phyloP scores from a whole-genome alignment of 1,284 basidiomycete genomes.

The Macrocystidia cucumis region DNA sequence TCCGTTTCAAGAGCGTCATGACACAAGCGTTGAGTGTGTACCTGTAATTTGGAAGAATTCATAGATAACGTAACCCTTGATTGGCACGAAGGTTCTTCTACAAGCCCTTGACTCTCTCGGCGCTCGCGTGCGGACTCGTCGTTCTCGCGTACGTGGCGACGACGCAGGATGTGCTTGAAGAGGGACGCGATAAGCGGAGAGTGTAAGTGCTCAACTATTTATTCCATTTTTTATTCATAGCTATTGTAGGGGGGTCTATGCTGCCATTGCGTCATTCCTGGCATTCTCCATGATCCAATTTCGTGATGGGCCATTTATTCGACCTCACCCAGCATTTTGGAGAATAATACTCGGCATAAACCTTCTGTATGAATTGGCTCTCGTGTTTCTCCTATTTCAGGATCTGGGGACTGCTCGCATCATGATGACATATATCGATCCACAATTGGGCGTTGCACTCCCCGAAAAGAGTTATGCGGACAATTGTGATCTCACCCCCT shows the following conservation, averaged over 20 bases:
- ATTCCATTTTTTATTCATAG: conserved; percentile 6
- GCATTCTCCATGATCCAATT: conserved; percentile 81
- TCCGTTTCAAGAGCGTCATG: conserved; percentile 75
- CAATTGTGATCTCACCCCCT: conserved; percentile 58
- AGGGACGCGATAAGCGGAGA: conserved; percentile 71
- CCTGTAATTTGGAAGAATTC: conserved; percentile 3
- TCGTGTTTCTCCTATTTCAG: conserved; percentile 80
- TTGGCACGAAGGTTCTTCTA: conserved; percentile 63
- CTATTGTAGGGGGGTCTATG: conserved; percentile 55
- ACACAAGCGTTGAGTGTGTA: conserved; percentile 73
- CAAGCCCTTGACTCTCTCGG: conserved; percentile 70
- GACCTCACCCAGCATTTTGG: conserved; percentile 74
- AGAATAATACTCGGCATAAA: conserved; percentile 69
- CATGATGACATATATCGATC: conserved; percentile 74
- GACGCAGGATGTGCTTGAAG: conserved; percentile 69
- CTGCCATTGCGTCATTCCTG: conserved; percentile 61
- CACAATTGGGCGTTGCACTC: conserved; percentile 60
- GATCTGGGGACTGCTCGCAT: conserved; percentile 68
- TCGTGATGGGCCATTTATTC: conserved; percentile 75
- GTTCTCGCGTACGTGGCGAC: conserved; percentile 73
- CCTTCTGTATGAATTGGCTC: conserved; percentile 68
- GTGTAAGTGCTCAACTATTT: conserved; percentile 42
- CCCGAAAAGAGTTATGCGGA: conserved; percentile 82
- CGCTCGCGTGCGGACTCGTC: conserved; percentile 55
- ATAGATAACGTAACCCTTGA: neutral